Evolutionary conservation across 768 basidiomycete species (phyloP).

Genomic region (Suillus clintonianus): DNA sequence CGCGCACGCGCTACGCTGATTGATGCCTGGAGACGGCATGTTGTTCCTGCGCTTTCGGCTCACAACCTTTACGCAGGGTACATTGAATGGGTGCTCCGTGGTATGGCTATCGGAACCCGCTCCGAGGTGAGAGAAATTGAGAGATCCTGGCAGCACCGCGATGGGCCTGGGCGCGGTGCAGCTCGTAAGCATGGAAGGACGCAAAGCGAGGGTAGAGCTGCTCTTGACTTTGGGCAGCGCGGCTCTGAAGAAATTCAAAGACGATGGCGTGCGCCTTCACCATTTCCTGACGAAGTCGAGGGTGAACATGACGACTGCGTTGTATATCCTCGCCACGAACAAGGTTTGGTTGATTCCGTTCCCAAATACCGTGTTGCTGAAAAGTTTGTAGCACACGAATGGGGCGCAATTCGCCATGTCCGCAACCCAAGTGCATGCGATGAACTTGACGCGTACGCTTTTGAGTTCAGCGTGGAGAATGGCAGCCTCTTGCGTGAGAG

Average conservation of each 20-base stretch:
- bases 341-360: conserved; percentile 13
- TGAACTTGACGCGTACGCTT: conserved; percentile 21
- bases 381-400: conserved; percentile 26
- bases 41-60: conserved; percentile 51
- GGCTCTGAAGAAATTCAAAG: conserved; percentile 20
- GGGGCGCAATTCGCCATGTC: conserved; percentile 24
- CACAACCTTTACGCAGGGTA: conserved; percentile 37
- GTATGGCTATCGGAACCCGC: conserved; percentile 20
- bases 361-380: not conserved
- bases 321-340: conserved; percentile 29
- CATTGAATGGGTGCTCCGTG: conserved; percentile 31
- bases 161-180: conserved; percentile 1
- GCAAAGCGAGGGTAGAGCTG: conserved; percentile 44
- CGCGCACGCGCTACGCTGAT: conserved; percentile 69
- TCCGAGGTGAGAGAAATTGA: conserved; percentile 18
- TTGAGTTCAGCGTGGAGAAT: conserved; percentile 24
- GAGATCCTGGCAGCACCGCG: conserved; percentile 15
- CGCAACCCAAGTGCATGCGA: conserved; percentile 9
- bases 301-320: conserved; percentile 24
- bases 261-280: conserved; percentile 29
- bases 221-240: conserved; percentile 36
- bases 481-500: conserved; percentile 27
- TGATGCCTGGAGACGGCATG: conserved; percentile 64
- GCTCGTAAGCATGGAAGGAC: conserved; percentile 50
- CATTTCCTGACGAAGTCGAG: conserved; percentile 12